Evolutionary conservation across 2,329 filamentous ascomycete genomes (phyloP), one percentile per base, ranked within the genome.

Genomic region (Pseudopithomyces maydicus): DNA sequence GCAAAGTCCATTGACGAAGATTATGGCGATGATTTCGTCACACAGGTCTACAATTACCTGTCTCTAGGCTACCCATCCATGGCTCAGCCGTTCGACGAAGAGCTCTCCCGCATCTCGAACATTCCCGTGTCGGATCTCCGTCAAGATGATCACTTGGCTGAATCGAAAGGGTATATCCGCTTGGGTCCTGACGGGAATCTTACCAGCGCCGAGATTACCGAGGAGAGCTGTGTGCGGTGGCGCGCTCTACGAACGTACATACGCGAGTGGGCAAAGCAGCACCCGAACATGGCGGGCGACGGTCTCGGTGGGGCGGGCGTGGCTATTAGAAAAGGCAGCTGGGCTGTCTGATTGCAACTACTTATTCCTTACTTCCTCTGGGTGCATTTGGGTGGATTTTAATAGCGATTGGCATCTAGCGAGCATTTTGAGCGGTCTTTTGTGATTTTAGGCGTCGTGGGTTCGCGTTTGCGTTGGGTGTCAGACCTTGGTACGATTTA

Each of bases 11-110:
- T 87, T 41, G 77, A 82, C 26, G 73, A 78, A 32, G 92, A 97
- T 74, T 96, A 95, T 68, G 82, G 88, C 58, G 91, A 97, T 72
- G 82, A 82, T 3, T 97, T 97, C 73, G 87, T 97, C 54, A 97
- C 93, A 0, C 94, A 98, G 76, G 93, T 98, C 7, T 98, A 96
- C 82, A 97, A 98, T 75, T 98, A 98, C 75, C 83, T 98, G 15
- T 96, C 92, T 0, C 84, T 98, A 5, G 94, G 94, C 5, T 97
- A 97, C 74, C 93, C 94, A 2, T 88, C 91, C 33, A 87, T 92
- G 68, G 94, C 93, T 11, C 86, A 89, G 20, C 84, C 86, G 36
- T 98, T 91, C 70, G 94, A 98, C 70, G 84, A 88, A 11, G 94
- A 98, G 79, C 81, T 98, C 19, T 86, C 88, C 65, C 91, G 90